Percentiles rank a stretch among this genome's conserved stretches.
These are phyloP conservation scores for Cladosporium sp. DNA, from an alignment of 2,329 filamentous ascomycete genomes.

Conservation along the genomic window DNA sequence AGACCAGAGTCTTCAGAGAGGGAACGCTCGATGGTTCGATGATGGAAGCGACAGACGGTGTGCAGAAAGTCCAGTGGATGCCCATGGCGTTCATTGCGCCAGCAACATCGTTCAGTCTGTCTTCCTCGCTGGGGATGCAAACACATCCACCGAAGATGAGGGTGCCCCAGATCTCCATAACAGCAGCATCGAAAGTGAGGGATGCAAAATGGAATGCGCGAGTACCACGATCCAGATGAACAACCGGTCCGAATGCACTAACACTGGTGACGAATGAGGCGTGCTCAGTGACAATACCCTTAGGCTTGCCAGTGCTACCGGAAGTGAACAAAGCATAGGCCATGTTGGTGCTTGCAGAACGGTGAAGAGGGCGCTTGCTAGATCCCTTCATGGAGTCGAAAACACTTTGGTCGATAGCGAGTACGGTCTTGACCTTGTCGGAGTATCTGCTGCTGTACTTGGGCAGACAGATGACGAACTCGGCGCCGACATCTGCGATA, in stretches of 20 bases:
- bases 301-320: constrained; percentile 17
- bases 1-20: constrained; percentile 38
- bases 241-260: not conserved
- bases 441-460: constrained; percentile 7
- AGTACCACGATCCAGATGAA: constrained; percentile 4
- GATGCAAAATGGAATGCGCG: constrained; percentile 17
- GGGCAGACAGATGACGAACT: constrained; percentile 7
- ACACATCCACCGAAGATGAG: constrained; percentile 42
- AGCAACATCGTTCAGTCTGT: constrained; percentile 45
- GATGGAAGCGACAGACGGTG: constrained; percentile 40
- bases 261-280: constrained; percentile 8
- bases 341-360: constrained; percentile 14
- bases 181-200: constrained; percentile 19
- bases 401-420: constrained; percentile 15
- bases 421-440: not conserved
- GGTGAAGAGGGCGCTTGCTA: constrained; percentile 7
- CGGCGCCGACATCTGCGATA: constrained; percentile 6
- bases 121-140: constrained; percentile 43
- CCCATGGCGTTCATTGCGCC: constrained; percentile 34
- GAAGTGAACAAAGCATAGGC: constrained; percentile 17
- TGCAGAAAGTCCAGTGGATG: constrained; percentile 42
- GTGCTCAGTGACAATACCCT: constrained; percentile 13
- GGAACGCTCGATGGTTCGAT: constrained; percentile 36
- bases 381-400: constrained; percentile 14
- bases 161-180: constrained; percentile 36